Percentiles rank a stretch among this genome's conserved stretches.
Conservation (phyloP, 305 asterid species). For the Fraxinus sp. region DNA sequence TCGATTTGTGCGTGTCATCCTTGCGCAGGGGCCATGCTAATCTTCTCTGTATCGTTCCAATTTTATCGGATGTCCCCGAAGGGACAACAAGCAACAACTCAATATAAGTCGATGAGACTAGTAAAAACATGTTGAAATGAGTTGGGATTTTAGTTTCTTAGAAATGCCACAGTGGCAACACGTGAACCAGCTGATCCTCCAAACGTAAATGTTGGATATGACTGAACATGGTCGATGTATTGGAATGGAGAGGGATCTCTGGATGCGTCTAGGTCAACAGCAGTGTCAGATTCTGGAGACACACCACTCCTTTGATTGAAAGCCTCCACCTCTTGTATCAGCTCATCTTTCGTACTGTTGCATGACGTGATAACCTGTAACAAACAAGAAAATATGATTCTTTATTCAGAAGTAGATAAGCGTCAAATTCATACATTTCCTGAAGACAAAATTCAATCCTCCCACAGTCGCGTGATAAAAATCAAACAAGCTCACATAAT, state of each 20-base stretch:
- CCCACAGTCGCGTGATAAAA: neutral
- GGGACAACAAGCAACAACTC: constrained; percentile 6
- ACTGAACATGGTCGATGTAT: constrained; percentile 74
- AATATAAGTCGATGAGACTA: neutral
- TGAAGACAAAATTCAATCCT: neutral
- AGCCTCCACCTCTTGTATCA: constrained; percentile 79
- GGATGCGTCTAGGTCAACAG: constrained; percentile 33
- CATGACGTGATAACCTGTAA: constrained; percentile 88
- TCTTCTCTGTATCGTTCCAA: constrained; percentile 51
- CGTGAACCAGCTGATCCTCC: constrained; percentile 94
- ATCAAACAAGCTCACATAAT: neutral
- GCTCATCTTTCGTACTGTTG: constrained; percentile 83
- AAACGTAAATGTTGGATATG: constrained; percentile 82
- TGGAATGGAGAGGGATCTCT: constrained; percentile 51
- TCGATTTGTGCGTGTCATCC: constrained; percentile 44
- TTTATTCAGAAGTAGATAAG: neutral
- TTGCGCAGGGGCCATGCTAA: constrained; percentile 46
- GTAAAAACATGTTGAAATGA: neutral
- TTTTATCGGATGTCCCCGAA: constrained; percentile 43
- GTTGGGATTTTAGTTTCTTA: constrained; percentile 47
- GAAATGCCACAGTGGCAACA: constrained; percentile 96
- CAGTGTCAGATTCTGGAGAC: constrained; percentile 42
- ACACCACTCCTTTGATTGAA: constrained; percentile 60
- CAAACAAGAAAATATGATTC: neutral
- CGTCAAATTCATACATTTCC: neutral